A percentile compares a stretch with the other conserved stretches of the same genome.
Conservation (phyloP, 176 grass and related monocot species). For the Oryza glaberrima region DNA sequence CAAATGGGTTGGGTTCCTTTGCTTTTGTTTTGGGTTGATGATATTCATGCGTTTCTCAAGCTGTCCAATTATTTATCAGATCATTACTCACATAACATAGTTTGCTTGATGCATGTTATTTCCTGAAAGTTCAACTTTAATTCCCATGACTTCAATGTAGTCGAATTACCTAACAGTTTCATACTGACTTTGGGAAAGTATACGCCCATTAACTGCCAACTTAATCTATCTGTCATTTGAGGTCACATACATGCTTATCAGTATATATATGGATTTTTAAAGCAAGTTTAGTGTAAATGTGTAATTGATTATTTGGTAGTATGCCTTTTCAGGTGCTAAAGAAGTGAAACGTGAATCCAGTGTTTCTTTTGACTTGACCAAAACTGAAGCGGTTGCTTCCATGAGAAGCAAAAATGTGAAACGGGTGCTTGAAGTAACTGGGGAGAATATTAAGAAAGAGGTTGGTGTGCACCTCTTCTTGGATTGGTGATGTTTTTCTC, state of each 20-base stretch:
- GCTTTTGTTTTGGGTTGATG: too few species aligned
- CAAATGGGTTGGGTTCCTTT: too few species aligned
- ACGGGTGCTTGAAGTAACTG: slow-evolving; percentile 35
- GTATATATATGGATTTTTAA: not conserved
- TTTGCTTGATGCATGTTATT: too few species aligned
- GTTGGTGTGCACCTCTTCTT: not conserved
- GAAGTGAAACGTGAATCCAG: slow-evolving; percentile 41
- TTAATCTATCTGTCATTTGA: slow-evolving; percentile 1
- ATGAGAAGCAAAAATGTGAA: slow-evolving; percentile 56
- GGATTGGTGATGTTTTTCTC: not conserved
- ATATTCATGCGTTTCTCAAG: too few species aligned
- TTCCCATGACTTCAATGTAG: too few species aligned
- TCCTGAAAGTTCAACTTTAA: too few species aligned
- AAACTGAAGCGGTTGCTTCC: slow-evolving; percentile 10
- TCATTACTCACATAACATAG: too few species aligned
- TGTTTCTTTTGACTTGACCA: slow-evolving; percentile 25
- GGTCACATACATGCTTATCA: too few species aligned
- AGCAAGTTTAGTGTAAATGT: slow-evolving; percentile 1
- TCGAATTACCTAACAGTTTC: too few species aligned
- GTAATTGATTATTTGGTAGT: not conserved
- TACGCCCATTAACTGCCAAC: not conserved
- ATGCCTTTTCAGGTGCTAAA: slow-evolving; percentile 43
- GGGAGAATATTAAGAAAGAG: slow-evolving; percentile 40
- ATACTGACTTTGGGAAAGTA: not conserved
- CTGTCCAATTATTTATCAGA: too few species aligned